Percentiles rank a stretch among this genome's conserved stretches.
Evolutionary conservation across 164 flowering plant species (phyloP).

Genomic region (Vitis amurensis): DNA sequence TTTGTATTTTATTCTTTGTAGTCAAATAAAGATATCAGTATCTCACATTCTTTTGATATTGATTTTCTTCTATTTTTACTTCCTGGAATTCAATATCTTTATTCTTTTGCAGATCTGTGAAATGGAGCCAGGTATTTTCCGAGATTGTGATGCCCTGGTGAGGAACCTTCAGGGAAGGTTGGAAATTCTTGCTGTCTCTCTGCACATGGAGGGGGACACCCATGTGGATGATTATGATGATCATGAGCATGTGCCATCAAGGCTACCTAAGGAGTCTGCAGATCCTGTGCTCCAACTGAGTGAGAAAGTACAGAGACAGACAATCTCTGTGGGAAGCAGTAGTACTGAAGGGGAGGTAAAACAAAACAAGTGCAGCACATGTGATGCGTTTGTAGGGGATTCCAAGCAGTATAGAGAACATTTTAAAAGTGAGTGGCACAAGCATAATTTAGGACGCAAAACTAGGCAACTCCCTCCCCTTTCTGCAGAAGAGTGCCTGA

Average conservation of each 20-base stretch:
- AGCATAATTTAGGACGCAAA: conserved; percentile 86
- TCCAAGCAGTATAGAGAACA: conserved; percentile 81
- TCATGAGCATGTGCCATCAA: conserved; percentile 39
- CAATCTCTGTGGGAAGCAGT: conserved; percentile 34
- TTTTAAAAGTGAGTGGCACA: conserved; percentile 96
- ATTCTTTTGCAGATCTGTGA: conserved; percentile 69
- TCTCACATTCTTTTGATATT: too few relatives aligned
- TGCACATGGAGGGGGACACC: conserved; percentile 74
- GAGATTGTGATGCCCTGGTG: conserved; percentile 71
- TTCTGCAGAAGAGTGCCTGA: conserved; percentile 72
- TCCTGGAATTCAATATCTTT: not conserved
- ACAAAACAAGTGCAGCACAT: conserved; percentile 82
- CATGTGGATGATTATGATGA: conserved; percentile 70
- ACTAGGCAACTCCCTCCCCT: conserved; percentile 88
- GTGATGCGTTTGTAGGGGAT: conserved; percentile 78
- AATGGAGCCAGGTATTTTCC: conserved; percentile 72
- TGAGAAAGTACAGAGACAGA: conserved; percentile 59
- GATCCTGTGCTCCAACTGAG: conserved; percentile 40
- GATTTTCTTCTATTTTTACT: not conserved
- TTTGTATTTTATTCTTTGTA: too few relatives aligned
- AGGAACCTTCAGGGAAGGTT: conserved; percentile 74
- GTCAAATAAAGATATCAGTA: too few relatives aligned
- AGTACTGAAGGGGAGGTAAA: conserved; percentile 46
- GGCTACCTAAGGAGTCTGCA: conserved; percentile 25
- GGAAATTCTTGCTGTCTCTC: conserved; percentile 83